Evolutionary conservation across 78 protist genomes (phyloP).

Genomic region (Neovahlkampfia damariscottae): DNA sequence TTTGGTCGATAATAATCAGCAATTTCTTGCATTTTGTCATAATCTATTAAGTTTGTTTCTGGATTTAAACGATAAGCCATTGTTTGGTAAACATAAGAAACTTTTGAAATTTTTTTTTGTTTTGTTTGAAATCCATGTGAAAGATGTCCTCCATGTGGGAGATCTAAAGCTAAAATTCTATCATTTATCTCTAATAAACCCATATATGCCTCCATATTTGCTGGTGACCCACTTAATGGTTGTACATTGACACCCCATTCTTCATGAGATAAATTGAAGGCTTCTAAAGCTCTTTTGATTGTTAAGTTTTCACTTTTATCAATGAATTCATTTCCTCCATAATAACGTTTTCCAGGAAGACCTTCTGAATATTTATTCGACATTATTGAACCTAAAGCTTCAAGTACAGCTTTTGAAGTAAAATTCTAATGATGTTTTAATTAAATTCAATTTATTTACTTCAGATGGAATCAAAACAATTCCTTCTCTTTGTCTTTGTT

Average conservation of each 20-base stretch:
- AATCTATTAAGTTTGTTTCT: conserved; percentile 65
- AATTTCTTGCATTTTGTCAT: conserved; percentile 38
- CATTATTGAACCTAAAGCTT: conserved; percentile 52
- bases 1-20: conserved; percentile 61
- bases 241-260: conserved; percentile 88
- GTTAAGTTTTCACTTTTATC: conserved; percentile 40
- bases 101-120: conserved; percentile 35
- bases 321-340: conserved; percentile 44
- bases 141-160: conserved; percentile 56
- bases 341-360: conserved; percentile 49
- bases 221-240: conserved; percentile 63
- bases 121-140: conserved; percentile 58
- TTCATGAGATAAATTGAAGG: conserved; percentile 45
- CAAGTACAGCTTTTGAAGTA: conserved; percentile 55
- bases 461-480: conserved; percentile 72
- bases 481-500: conserved; percentile 48
- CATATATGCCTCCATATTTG: conserved; percentile 67
- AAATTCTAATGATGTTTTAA: conserved; percentile 67
- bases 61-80: conserved; percentile 61
- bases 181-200: conserved; percentile 66
- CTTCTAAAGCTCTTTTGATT: conserved; percentile 51
- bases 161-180: conserved; percentile 62
- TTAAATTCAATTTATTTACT: neutral
- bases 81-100: conserved; percentile 64
- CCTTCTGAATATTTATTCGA: conserved; percentile 83